Conservation (phyloP, 2,329 filamentous ascomycete species). For the Stagonosporopsis cucurbitacearum region DNA sequence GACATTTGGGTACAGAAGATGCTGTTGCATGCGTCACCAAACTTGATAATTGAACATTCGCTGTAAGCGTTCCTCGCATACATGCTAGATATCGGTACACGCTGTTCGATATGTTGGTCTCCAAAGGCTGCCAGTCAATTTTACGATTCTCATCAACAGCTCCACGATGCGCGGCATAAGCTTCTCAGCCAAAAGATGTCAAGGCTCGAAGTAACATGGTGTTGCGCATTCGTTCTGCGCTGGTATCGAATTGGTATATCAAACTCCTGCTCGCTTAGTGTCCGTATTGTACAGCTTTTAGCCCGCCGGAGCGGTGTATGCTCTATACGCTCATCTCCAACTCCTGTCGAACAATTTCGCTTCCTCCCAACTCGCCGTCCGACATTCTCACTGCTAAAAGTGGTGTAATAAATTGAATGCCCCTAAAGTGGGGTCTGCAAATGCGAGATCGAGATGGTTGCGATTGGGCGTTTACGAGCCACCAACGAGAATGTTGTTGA, state of each 20-base stretch:
- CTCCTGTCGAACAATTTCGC: neutral
- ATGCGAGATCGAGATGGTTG: conserved; percentile 18
- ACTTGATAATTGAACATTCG: neutral
- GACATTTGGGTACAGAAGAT: neutral
- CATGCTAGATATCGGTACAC: neutral
- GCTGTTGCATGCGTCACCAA: neutral
- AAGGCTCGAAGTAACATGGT: neutral
- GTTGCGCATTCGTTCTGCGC: conserved; percentile 16
- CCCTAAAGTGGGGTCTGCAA: conserved; percentile 18
- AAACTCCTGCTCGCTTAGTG: conserved; percentile 46
- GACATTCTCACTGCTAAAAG: conserved; percentile 11
- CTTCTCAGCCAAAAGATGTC: too few relatives aligned
- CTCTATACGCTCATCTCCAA: conserved; percentile 7
- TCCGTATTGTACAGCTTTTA: conserved; percentile 43
- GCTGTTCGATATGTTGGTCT: neutral
- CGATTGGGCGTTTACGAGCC: conserved; percentile 41
- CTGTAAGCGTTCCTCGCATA: too few relatives aligned
- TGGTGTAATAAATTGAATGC: conserved; percentile 25
- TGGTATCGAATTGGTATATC: conserved; percentile 41
- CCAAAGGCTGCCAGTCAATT: neutral
- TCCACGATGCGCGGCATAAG: too few relatives aligned
- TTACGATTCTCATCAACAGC: neutral
- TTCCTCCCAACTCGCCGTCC: neutral
- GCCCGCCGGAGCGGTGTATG: conserved; percentile 6
- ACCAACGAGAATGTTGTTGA: conserved; percentile 61